Evolutionary conservation across 139 green algal genomes (phyloP).

Genomic region (Trebouxia sp.): DNA sequence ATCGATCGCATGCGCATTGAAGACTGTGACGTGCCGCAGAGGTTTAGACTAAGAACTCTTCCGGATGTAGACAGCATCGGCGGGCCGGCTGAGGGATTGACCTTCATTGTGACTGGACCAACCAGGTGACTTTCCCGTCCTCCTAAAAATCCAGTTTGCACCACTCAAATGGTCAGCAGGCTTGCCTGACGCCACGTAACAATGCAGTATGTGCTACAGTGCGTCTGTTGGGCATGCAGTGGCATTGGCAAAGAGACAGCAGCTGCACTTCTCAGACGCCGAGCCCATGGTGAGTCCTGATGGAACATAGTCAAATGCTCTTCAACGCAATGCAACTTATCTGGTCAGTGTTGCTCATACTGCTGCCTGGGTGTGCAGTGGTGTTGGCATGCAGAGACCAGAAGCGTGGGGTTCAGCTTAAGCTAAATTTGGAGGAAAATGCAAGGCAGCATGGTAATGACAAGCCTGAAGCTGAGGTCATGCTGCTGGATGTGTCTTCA

Average conservation of each 20-base stretch:
- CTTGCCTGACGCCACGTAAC: not conserved
- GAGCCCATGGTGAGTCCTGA: conserved; percentile 66
- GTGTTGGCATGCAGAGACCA: conserved; percentile 74
- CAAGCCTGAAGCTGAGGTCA: conserved; percentile 47
- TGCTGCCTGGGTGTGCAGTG: conserved; percentile 54
- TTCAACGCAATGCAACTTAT: too few species aligned
- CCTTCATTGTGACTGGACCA: conserved; percentile 75
- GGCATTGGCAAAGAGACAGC: conserved; percentile 80
- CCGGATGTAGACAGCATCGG: conserved; percentile 55
- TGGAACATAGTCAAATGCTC: too few species aligned
- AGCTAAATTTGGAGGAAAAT: conserved; percentile 40
- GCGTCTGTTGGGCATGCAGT: conserved; percentile 45
- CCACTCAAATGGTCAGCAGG: too few species aligned
- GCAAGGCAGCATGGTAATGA: conserved; percentile 19
- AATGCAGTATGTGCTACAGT: not conserved
- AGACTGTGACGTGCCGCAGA: conserved; percentile 32
- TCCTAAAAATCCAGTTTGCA: too few species aligned
- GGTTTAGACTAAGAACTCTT: conserved; percentile 57
- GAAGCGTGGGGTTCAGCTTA: conserved; percentile 50
- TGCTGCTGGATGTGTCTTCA: conserved; percentile 75
- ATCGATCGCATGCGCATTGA: not conserved
- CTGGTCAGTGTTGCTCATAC: too few species aligned
- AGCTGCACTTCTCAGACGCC: conserved; percentile 52
- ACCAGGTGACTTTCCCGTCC: conserved; percentile 63
- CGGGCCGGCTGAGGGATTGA: conserved; percentile 51